Evolutionary conservation across 805 yeast species (phyloP).

Genomic region (Suhomyces pyralidae): DNA sequence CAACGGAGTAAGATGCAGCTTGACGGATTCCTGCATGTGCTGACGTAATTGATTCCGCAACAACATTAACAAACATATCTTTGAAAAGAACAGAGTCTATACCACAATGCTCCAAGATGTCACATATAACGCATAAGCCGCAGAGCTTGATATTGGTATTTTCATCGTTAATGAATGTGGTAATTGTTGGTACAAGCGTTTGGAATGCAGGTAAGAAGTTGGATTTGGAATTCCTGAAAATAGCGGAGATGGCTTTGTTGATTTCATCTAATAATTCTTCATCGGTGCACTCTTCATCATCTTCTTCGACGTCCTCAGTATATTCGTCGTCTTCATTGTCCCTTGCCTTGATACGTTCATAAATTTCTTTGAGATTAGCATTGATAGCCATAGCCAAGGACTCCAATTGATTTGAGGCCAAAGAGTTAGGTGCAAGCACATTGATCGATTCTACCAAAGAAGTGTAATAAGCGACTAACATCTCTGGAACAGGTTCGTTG

Average conservation of each 20-base stretch:
- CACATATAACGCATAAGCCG: slow-evolving; percentile 78
- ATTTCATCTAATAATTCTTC: slow-evolving; percentile 88
- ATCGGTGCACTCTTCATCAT: slow-evolving; percentile 82
- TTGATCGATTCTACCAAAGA: slow-evolving; percentile 66
- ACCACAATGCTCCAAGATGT: slow-evolving; percentile 78
- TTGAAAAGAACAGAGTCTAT: slow-evolving; percentile 60
- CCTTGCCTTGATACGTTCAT: slow-evolving; percentile 67
- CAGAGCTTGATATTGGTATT: slow-evolving; percentile 68
- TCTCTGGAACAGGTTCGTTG: slow-evolving; percentile 79
- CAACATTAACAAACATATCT: slow-evolving; percentile 58
- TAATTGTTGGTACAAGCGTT: slow-evolving; percentile 57
- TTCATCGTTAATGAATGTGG: slow-evolving; percentile 60
- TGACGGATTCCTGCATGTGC: slow-evolving; percentile 77
- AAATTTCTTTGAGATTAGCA: slow-evolving; percentile 61
- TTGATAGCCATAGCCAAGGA: slow-evolving; percentile 58
- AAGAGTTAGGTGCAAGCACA: slow-evolving; percentile 61
- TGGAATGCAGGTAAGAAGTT: slow-evolving; percentile 66
- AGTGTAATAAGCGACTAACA: slow-evolving; percentile 73
- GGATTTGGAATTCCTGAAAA: slow-evolving; percentile 61
- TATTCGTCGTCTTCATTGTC: slow-evolving; percentile 80
- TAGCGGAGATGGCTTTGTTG: slow-evolving; percentile 65
- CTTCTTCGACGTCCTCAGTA: slow-evolving; percentile 80
- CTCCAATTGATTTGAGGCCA: slow-evolving; percentile 53
- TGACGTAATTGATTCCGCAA: slow-evolving; percentile 65
- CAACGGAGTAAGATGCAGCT: slow-evolving; percentile 80